Evolutionary conservation across 306 rosid genomes (phyloP).

Genomic region (Oemleria cerasiformis): DNA sequence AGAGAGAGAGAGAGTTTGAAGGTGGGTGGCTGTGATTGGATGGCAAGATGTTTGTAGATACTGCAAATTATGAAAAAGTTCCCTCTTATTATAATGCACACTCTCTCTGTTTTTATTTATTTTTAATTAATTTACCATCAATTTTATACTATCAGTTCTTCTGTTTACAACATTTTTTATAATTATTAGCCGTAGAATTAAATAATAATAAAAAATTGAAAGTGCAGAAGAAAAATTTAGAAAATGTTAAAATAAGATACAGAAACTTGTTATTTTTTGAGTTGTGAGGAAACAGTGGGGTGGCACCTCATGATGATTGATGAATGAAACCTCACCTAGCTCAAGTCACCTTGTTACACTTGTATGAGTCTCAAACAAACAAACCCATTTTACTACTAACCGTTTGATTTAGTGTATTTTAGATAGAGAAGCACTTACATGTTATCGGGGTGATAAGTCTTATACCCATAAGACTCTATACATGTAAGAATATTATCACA

Average conservation of each 20-base stretch:
- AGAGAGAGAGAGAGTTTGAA: constrained; percentile 27
- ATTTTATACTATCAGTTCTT: too few relatives aligned
- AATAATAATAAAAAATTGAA: too few relatives aligned
- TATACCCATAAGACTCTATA: too few relatives aligned
- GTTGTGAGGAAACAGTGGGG: constrained; percentile 26
- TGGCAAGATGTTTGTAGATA: constrained; percentile 48
- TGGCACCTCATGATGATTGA: constrained; percentile 44
- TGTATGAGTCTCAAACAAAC: not conserved
- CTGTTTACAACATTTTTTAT: too few relatives aligned
- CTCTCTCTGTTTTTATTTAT: not conserved
- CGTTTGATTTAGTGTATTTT: not conserved
- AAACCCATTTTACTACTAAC: not conserved
- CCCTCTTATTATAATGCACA: constrained; percentile 38
- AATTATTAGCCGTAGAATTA: too few relatives aligned
- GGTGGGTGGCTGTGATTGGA: constrained; percentile 70
- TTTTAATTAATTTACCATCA: not conserved
- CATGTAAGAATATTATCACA: too few relatives aligned
- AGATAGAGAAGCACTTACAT: too few relatives aligned
- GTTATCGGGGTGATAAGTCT: too few relatives aligned
- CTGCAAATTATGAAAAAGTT: constrained; percentile 50
- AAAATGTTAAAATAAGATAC: not conserved
- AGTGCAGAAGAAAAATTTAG: too few relatives aligned
- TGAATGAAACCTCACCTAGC: constrained; percentile 46
- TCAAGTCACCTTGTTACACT: not conserved
- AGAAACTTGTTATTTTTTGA: constrained; percentile 16